Base-by-base conservation (phyloP, 2,329 filamentous ascomycete species). In the Talaromyces sp. region DNA sequence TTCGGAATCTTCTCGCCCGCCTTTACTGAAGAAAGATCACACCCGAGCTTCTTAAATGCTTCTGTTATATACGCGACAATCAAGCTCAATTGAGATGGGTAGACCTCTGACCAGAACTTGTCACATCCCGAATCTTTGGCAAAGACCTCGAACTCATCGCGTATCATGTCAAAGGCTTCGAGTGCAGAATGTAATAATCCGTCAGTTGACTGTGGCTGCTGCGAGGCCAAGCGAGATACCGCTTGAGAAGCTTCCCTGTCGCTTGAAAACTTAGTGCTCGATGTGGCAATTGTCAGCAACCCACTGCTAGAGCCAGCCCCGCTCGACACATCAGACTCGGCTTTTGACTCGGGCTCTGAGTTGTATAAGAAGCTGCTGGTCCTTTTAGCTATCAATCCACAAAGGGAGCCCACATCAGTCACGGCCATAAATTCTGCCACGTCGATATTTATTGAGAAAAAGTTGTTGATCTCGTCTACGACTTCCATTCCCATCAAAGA, bases 401-500 rank as follows among this genome's bases (percentile, higher is more conserved):
- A 66, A n/a, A 77, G 63, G 51, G 70, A 65, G 8, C 60, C 63
- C 57, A 76, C 67, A 50, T 60, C 58, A 18, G 58, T 18, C 28
- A 42, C 16, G n/a, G 51, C 30, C 51, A 40, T 16, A 16, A 60
- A 55, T 18, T 61, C 59, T 14, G 10, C 51, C 18, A 52, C 58
- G 18, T 66, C 61, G 18, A 66, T 53, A 18, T 60, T 56, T 28
- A 62, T 60, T 9, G 44, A 31, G 44, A 66, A 66, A 40, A 56
- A 56, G 52, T 52, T n/a, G 31, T 66, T 53, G 31, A 67, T 57
- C 27, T 67, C 64, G 8, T 56, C 56, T 16, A 47, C 63, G 8
- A 67, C 30, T 44, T 66, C 63, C 56, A 65, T 67, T 9, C 65
- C 73, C 72, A 79, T 76, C 2, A 82, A 67, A 1, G 79, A 82